These are phyloP conservation scores for Pleurotus djamor DNA, from an alignment of 768 basidiomycete species.

Conservation along the genomic window DNA sequence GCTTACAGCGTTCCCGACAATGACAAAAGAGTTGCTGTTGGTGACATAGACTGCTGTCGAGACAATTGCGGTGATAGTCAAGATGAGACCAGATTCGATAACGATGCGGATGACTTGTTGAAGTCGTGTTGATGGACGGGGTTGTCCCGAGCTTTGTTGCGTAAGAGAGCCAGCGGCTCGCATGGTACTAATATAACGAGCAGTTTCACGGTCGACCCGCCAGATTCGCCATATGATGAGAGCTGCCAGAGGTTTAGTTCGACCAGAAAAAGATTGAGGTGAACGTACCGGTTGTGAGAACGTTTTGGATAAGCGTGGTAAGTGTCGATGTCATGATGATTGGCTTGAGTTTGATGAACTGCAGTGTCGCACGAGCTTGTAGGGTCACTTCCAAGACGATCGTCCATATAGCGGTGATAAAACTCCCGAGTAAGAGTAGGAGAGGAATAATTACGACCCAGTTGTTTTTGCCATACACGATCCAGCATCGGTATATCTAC, in stretches of 20 bases:
- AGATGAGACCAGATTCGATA: slow-evolving; percentile 11
- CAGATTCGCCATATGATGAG: slow-evolving; percentile 13
- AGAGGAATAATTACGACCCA: slow-evolving; percentile 4
- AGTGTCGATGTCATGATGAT: slow-evolving; percentile 6
- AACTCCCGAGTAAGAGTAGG: slow-evolving; percentile 4
- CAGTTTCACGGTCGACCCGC: slow-evolving; percentile 8
- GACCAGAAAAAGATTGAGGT: no score
- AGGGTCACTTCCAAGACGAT: slow-evolving; percentile 5
- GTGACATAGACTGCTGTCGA: slow-evolving; percentile 2
- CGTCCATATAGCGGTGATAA: neutral
- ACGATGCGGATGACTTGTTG: slow-evolving; percentile 13
- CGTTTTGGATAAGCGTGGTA: slow-evolving; percentile 7
- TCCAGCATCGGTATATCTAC: slow-evolving; percentile 13
- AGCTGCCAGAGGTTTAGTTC: neutral
- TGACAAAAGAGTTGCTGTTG: slow-evolving; percentile 7
- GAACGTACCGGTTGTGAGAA: slow-evolving; percentile 11
- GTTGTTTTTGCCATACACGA: slow-evolving; percentile 7
- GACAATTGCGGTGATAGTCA: slow-evolving; percentile 10
- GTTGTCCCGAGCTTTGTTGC: neutral
- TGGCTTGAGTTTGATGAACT: neutral
- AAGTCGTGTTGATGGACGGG: neutral
- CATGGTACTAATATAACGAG: neutral
- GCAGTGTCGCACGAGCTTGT: neutral
- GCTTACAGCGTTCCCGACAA: slow-evolving; percentile 6
- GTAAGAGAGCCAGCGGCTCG: neutral